Conservation (phyloP, 2,329 filamentous ascomycete genomes). For the Aspergillus neoniger region DNA sequence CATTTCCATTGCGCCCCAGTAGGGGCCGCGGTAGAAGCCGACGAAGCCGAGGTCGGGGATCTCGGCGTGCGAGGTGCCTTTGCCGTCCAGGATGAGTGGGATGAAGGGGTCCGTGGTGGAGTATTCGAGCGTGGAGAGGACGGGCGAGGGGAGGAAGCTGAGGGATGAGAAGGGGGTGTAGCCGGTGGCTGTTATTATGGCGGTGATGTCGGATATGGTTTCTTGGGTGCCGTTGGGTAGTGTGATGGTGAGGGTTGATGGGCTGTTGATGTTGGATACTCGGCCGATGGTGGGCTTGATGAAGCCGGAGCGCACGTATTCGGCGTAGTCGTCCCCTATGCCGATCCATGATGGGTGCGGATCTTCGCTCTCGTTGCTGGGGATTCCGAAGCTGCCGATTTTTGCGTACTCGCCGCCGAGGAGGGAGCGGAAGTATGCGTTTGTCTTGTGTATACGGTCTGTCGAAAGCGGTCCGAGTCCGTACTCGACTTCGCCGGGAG, state of each 20-base stretch:
- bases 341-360: slow-evolving; percentile 65
- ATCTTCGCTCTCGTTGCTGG: slow-evolving; percentile 43
- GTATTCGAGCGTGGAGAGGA: slow-evolving; percentile 61
- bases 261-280: slow-evolving; percentile 19
- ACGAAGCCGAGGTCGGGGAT: slow-evolving; percentile 73
- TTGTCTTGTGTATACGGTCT: slow-evolving; percentile 57
- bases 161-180: slow-evolving; percentile 68
- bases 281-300: slow-evolving; percentile 56
- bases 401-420: slow-evolving; percentile 51
- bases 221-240: slow-evolving; percentile 36
- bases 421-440: slow-evolving; percentile 50
- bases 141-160: slow-evolving; percentile 61
- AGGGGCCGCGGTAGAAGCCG: slow-evolving; percentile 80
- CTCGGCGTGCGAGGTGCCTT: slow-evolving; percentile 62
- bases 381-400: slow-evolving; percentile 31
- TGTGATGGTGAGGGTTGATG: slow-evolving; percentile 28
- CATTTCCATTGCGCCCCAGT: slow-evolving; percentile 87
- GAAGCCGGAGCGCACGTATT: slow-evolving; percentile 69
- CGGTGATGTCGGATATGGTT: slow-evolving; percentile 60
- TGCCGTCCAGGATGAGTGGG: slow-evolving; percentile 68
- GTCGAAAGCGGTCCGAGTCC: slow-evolving; percentile 64
- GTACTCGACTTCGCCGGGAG: slow-evolving; percentile 60
- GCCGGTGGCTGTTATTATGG: slow-evolving; percentile 73
- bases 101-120: slow-evolving; percentile 57
- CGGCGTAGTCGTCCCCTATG: slow-evolving; percentile 70